Conservation (phyloP, 345 rosid genomes). For the Salix suchowensis region DNA sequence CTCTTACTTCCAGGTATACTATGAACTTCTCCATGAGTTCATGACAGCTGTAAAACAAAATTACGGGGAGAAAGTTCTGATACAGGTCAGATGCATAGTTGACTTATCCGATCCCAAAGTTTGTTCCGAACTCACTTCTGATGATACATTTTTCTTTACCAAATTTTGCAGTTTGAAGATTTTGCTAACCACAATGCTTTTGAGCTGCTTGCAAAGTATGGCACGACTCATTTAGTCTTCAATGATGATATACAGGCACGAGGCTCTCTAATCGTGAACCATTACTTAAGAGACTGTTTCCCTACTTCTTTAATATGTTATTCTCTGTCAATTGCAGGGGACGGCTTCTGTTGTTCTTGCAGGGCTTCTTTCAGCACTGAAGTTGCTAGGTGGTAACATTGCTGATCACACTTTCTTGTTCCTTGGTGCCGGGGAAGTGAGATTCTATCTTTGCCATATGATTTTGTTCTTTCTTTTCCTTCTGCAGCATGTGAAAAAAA, state of each 20-base stretch:
- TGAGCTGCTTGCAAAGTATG: conserved; percentile 67
- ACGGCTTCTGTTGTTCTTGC: conserved; percentile 93
- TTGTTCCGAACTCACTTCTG: not conserved
- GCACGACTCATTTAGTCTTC: conserved; percentile 81
- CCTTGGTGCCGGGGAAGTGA: conserved; percentile 97
- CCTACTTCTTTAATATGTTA: not conserved
- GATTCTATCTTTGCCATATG: conserved; percentile 10
- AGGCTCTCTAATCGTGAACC: not conserved
- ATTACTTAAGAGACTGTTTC: not conserved
- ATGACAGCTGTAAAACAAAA: conserved; percentile 87
- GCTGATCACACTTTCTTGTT: conserved; percentile 80
- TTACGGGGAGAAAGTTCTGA: conserved; percentile 80
- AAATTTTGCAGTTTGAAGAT: conserved; percentile 79
- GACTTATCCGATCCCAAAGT: not conserved
- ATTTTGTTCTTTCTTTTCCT: not conserved
- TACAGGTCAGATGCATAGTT: conserved; percentile 48
- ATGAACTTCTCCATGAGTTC: conserved; percentile 69
- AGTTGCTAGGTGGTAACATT: conserved; percentile 56
- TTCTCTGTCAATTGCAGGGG: conserved; percentile 46
- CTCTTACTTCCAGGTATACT: conserved; percentile 52
- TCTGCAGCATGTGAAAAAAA: not conserved
- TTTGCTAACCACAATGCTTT: conserved; percentile 97
- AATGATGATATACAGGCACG: conserved; percentile 88
- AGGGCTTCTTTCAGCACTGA: conserved; percentile 72
- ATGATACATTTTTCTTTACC: not conserved